Percentiles rank a stretch among this genome's conserved stretches.
phyloP scores from a whole-genome alignment of 2,329 filamentous ascomycete species.

The Chlorencoelia australis region DNA sequence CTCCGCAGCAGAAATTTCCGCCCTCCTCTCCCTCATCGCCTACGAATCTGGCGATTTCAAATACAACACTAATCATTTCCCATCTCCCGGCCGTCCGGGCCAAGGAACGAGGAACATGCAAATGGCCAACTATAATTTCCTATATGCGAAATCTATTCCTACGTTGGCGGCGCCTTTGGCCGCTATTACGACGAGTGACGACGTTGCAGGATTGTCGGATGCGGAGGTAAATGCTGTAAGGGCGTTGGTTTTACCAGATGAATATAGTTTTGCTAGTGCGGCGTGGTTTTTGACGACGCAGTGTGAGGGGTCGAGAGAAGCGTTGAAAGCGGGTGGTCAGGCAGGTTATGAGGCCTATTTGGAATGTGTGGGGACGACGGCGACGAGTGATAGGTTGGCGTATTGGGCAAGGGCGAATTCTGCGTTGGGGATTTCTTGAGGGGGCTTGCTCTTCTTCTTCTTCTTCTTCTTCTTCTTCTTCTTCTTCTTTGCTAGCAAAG shows the following conservation, averaged over 20 bases:
- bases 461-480: no score
- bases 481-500: no score
- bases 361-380: constrained; percentile 41
- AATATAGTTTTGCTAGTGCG: constrained; percentile 46
- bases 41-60: constrained; percentile 52
- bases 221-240: constrained; percentile 35
- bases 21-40: constrained; percentile 48
- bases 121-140: constrained; percentile 40
- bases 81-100: constrained; percentile 38
- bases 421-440: constrained; percentile 25
- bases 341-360: constrained; percentile 44
- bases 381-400: constrained; percentile 34
- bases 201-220: constrained; percentile 22
- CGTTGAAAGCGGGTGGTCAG: constrained; percentile 33
- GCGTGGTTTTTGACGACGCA: constrained; percentile 51
- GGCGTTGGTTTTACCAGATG: constrained; percentile 38
- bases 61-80: constrained; percentile 50
- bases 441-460: background rate
- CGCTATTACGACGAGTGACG: constrained; percentile 23
- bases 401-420: constrained; percentile 40
- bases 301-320: constrained; percentile 34
- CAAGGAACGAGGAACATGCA: constrained; percentile 60
- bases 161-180: constrained; percentile 30
- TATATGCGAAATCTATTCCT: constrained; percentile 41
- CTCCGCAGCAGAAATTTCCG: constrained; percentile 44